These are phyloP conservation scores for Avena atlantica DNA, from an alignment of 176 grass and related monocot species.

Conservation along the genomic window DNA sequence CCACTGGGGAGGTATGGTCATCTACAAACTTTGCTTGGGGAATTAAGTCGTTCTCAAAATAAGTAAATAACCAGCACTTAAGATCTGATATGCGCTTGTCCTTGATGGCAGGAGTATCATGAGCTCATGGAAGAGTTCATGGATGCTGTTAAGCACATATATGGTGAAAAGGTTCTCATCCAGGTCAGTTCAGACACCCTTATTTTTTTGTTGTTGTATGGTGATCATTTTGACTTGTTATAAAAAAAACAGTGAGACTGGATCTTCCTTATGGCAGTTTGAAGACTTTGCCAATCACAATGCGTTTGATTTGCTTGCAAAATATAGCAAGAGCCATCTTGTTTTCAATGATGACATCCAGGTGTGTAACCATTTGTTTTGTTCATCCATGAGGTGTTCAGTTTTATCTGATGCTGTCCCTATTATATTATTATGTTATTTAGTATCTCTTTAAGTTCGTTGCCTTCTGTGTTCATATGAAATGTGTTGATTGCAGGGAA, in stretches of 20 bases:
- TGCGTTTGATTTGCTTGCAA: slow-evolving; percentile 94
- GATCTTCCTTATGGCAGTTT: slow-evolving; percentile 67
- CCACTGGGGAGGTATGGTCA: slow-evolving; percentile 76
- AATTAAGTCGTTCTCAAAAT: neutral
- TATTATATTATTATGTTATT: neutral
- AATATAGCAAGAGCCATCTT: slow-evolving; percentile 96
- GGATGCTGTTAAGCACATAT: slow-evolving; percentile 86
- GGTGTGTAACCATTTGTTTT: slow-evolving; percentile 53
- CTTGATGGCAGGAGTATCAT: slow-evolving; percentile 75
- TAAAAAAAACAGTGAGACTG: slow-evolving; percentile 38
- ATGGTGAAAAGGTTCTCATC: slow-evolving; percentile 97
- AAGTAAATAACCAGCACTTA: neutral
- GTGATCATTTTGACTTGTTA: slow-evolving; percentile 11
- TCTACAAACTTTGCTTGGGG: neutral
- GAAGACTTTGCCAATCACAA: slow-evolving; percentile 99
- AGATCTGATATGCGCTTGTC: slow-evolving; percentile 39
- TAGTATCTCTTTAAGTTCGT: neutral
- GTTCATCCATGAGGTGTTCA: neutral
- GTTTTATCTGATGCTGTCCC: slow-evolving; percentile 23
- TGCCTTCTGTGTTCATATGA: slow-evolving; percentile 30
- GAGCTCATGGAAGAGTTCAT: slow-evolving; percentile 95
- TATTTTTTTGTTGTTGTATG: slow-evolving; percentile 7
- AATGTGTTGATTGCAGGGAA: slow-evolving; percentile 77
- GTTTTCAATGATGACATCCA: slow-evolving; percentile 99
- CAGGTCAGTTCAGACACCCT: slow-evolving; percentile 56